Percentiles rank a stretch among this genome's conserved stretches.
Evolutionary conservation across 2,329 filamentous ascomycete genomes (phyloP).

Genomic region (Bipolaris oryzae): DNA sequence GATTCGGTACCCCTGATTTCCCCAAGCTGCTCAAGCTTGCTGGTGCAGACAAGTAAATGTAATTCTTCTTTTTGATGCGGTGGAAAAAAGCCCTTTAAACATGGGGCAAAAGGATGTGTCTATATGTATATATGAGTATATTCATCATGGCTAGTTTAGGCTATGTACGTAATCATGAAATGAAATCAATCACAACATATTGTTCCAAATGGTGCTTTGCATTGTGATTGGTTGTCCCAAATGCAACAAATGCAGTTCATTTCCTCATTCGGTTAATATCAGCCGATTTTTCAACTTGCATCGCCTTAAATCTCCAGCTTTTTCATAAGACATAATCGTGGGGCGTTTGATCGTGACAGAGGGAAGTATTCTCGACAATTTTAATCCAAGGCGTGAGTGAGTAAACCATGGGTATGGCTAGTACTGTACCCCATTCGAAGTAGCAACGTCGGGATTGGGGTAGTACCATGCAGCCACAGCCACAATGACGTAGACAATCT

Average conservation of each 20-base stretch:
- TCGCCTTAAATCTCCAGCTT: too few species aligned
- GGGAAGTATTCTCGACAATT: background rate
- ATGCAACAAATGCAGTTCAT: too few species aligned
- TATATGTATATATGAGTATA: background rate
- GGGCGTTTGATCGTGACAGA: too few species aligned
- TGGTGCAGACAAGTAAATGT: constrained; percentile 19
- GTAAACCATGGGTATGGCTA: background rate
- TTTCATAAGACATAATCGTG: too few species aligned
- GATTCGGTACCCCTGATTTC: constrained; percentile 44
- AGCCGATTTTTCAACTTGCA: too few species aligned
- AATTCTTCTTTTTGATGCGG: constrained; percentile 4
- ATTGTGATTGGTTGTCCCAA: too few species aligned
- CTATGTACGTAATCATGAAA: background rate
- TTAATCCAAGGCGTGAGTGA: background rate
- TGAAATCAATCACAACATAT: background rate
- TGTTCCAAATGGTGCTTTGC: background rate
- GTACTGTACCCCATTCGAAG: constrained; percentile 26
- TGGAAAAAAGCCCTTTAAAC: too few species aligned
- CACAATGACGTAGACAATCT: constrained; percentile 67
- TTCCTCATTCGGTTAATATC: too few species aligned
- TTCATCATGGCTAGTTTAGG: background rate
- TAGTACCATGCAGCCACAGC: constrained; percentile 67
- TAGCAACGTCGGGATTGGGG: constrained; percentile 56
- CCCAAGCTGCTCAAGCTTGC: constrained; percentile 35
- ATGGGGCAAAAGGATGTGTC: background rate